Conservation (phyloP, 129 eudicot genomes). For the Ambrosia artemisiifolia region DNA sequence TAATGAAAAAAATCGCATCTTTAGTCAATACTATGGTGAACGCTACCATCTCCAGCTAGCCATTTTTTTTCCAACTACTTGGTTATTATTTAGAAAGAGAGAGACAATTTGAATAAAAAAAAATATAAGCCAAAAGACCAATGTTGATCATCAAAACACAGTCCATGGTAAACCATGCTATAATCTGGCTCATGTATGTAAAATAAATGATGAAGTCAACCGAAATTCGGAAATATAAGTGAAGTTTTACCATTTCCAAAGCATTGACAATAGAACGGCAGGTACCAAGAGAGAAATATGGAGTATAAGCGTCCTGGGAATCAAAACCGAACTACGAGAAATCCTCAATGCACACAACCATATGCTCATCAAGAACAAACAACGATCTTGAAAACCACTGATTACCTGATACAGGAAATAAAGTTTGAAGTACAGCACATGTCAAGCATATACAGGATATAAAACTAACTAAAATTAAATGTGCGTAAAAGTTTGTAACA, state of each 20-base stretch:
- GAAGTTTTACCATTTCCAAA: conserved; percentile 48
- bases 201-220: not conserved
- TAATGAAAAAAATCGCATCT: not conserved
- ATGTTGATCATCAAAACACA: not conserved
- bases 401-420: conserved; percentile 35
- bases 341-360: conserved; percentile 63
- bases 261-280: conserved; percentile 46
- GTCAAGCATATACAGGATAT: not conserved
- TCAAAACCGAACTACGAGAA: conserved; percentile 47
- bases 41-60: not conserved
- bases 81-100: not conserved
- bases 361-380: conserved; percentile 57
- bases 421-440: not conserved
- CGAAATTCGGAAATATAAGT: not conserved
- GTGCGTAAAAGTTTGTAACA: not conserved
- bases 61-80: not conserved
- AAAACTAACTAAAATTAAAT: not conserved
- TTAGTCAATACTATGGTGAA: not conserved
- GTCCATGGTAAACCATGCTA: not conserved
- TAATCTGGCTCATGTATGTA: not conserved
- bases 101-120: not conserved
- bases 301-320: conserved; percentile 32
- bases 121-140: not conserved
- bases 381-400: conserved; percentile 61
- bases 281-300: conserved; percentile 49